Evolutionary conservation across 495 filamentous ascomycete species (phyloP), one percentile per base, ranked within the genome.

Genomic region (Massariosphaeria phaeospora): DNA sequence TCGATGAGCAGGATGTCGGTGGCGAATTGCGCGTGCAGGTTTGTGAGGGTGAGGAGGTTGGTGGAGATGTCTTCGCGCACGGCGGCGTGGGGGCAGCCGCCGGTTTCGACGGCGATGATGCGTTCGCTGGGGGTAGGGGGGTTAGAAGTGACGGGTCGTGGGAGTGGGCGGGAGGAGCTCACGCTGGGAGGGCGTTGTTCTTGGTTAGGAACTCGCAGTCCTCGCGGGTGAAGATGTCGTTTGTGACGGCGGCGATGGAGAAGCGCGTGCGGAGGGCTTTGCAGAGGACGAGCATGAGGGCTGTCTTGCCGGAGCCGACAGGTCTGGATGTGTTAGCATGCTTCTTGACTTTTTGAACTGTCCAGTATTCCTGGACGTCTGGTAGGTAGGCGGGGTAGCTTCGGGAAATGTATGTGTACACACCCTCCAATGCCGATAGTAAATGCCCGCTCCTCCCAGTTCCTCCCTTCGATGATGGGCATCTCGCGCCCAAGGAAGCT

Each of bases 221-320:
- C 75, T 98, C 93, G 55, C 79, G 75, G 23, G 93, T 97, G 79
- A 98, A 98, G 77, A 97, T 97, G 75, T 98, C 93, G 75, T 98
- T 98, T 25, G 93, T 98, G 2, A 98, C 91, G 33, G 91, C 93
- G 3, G 93, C 93, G 61, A 98, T 84, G 64, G 84, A 89, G 75
- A 88, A 88, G 23, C 78, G 67, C 41, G 81, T 72, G 27, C 93
- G 83, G 2, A 98, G 80, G 25, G 83, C 82, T 26, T 77, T 83
- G 71, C 88, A 95, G 59, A 96, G 81, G 24, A 86, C 82, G 8
- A 95, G 81, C 91, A 97, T 96, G 18, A 97, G 79, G 35, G 93
- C 93, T 13, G 93, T 96, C 70, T 98, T 98, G 64, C 93, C 93
- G 23, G 93, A 96, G 54, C 93, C 93, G 42, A 98, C 93, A 64